phyloP scores from a whole-genome alignment of 345 rosid genomes.

The Stellera chamaejasme region DNA sequence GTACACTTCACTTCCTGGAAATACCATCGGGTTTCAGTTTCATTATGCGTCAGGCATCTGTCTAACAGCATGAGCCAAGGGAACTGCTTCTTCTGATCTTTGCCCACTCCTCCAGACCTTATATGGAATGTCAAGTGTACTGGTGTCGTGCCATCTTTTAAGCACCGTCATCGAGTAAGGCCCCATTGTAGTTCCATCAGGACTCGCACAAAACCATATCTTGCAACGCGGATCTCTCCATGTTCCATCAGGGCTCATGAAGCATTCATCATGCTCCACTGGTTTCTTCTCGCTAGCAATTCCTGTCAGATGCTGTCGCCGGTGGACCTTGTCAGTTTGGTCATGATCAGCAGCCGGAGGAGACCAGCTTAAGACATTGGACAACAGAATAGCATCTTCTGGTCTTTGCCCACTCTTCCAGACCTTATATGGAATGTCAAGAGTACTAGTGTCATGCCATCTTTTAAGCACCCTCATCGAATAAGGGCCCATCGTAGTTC shows the following conservation, averaged over 20 bases:
- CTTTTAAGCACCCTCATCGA: slow-evolving; percentile 14
- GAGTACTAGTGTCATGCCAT: slow-evolving; percentile 5
- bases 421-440: slow-evolving; percentile 5
- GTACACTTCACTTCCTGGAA: too few relatives aligned
- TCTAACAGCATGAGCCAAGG: slow-evolving; percentile 7
- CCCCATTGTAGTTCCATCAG: slow-evolving; percentile 5
- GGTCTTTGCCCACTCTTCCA: slow-evolving; percentile 16
- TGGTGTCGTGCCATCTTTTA: slow-evolving; percentile 11
- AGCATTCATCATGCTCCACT: background rate
- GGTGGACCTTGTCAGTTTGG: background rate
- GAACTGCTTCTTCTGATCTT: slow-evolving; percentile 15
- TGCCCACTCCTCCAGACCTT: slow-evolving; percentile 18
- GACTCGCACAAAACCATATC: slow-evolving; percentile 10
- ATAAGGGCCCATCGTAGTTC: slow-evolving; percentile 13
- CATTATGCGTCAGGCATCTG: background rate
- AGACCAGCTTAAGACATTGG: slow-evolving; percentile 2
- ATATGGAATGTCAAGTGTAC: background rate
- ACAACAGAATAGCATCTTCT: slow-evolving; percentile 15
- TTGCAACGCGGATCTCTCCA: background rate
- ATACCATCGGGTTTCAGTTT: too few relatives aligned
- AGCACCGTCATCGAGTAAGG: slow-evolving; percentile 19
- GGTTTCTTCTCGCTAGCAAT: too few relatives aligned
- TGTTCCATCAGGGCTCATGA: background rate
- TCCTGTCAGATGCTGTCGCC: background rate
- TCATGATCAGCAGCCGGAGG: background rate